Percentiles rank a stretch among this genome's conserved stretches.
phyloP scores from a whole-genome alignment of 2,329 filamentous ascomycete species.

The Pseudocercospora cruenta region DNA sequence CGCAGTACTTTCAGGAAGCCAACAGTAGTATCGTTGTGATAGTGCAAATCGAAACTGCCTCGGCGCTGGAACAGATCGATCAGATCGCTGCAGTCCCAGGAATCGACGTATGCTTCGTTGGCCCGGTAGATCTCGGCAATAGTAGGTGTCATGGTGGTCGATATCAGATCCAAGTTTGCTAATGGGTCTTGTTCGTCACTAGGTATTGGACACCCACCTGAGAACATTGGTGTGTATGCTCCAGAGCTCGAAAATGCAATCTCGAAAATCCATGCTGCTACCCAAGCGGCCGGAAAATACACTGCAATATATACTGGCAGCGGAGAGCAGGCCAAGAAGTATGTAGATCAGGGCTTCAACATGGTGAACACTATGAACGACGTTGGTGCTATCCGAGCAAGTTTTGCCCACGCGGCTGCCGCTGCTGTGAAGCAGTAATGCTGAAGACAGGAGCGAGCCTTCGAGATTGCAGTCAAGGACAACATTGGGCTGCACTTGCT shows the following conservation, averaged over 20 bases:
- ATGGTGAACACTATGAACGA: constrained; percentile 51
- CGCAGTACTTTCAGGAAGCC: constrained; percentile 50
- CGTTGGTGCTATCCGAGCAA: constrained; percentile 35
- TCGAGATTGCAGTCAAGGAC: not conserved
- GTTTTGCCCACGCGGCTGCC: constrained; percentile 34
- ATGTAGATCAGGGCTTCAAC: constrained; percentile 58
- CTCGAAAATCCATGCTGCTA: constrained; percentile 54
- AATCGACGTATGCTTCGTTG: constrained; percentile 55
- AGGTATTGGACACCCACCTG: constrained; percentile 55
- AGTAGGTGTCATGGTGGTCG: constrained; percentile 35
- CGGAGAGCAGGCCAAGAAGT: constrained; percentile 56
- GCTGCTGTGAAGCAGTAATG: constrained; percentile 24
- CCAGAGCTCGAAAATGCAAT: constrained; percentile 57
- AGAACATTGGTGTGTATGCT: constrained; percentile 49
- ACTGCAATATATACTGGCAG: constrained; percentile 59
- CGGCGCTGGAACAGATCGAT: constrained; percentile 46
- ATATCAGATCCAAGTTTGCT: not conserved
- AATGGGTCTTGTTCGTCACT: not conserved
- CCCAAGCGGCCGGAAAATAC: constrained; percentile 56
- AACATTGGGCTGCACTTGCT: not conserved
- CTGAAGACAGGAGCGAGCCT: not conserved
- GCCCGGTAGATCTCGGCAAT: constrained; percentile 61
- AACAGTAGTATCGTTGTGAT: constrained; percentile 51
- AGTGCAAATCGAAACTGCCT: constrained; percentile 51
- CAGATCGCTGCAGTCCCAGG: constrained; percentile 57